Conservation (phyloP, 2,329 filamentous ascomycete species). For the Neoscytalidium dimidiatum region DNA sequence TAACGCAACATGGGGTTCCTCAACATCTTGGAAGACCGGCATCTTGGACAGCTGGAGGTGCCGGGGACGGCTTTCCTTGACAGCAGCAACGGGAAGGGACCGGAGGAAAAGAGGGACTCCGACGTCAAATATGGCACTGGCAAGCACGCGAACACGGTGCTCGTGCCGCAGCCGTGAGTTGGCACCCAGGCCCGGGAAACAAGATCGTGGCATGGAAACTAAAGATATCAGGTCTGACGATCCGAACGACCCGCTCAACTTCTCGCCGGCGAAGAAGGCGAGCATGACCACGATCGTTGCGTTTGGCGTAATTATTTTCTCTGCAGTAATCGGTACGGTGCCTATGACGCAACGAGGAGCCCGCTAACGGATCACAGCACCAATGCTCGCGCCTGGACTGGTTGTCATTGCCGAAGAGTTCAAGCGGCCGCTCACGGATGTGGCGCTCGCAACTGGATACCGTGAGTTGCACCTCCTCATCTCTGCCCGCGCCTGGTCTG, state of each 20-base stretch:
- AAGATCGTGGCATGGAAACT: not conserved
- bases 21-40: constrained; percentile 35
- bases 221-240: constrained; percentile 28
- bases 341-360: not conserved
- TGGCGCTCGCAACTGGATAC: constrained; percentile 41
- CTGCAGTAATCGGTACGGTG: constrained; percentile 18
- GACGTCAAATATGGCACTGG: constrained; percentile 35
- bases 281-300: constrained; percentile 34
- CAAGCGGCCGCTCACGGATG: constrained; percentile 30
- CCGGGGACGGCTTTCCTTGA: constrained; percentile 37
- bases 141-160: constrained; percentile 34
- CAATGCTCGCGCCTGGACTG: constrained; percentile 37
- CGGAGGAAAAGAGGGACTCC: constrained; percentile 19
- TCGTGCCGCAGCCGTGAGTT: constrained; percentile 39
- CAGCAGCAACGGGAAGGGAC: constrained; percentile 26
- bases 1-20: constrained; percentile 33
- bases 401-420: constrained; percentile 36
- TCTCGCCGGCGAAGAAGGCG: constrained; percentile 36
- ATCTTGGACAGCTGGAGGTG: constrained; percentile 31
- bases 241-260: constrained; percentile 40
- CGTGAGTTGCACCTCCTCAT: not conserved
- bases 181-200: not conserved
- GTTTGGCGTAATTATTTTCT: constrained; percentile 37
- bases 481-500: not conserved
- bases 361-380: constrained; percentile 23